Percentiles rank a stretch among this genome's conserved stretches.
Evolutionary conservation across 805 yeast genomes (phyloP).

Genomic region (Sungouiella thailandica): DNA sequence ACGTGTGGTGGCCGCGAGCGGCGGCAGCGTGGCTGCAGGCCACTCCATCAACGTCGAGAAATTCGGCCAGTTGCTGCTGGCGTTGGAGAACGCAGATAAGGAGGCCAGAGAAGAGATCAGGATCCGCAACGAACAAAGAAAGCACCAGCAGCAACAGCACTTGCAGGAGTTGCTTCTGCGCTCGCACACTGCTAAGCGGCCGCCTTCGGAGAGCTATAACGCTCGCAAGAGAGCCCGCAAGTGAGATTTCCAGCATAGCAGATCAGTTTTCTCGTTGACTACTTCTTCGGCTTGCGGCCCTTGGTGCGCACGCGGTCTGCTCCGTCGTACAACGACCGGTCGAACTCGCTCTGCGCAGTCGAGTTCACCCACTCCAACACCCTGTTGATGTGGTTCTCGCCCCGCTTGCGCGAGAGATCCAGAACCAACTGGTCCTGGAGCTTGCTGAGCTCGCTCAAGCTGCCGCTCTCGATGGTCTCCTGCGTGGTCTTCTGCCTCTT

Average conservation of each 20-base stretch:
- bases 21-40: constrained; percentile 23
- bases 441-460: constrained; percentile 20
- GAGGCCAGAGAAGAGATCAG: constrained; percentile 25
- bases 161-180: constrained; percentile 25
- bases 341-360: constrained; percentile 47
- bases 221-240: background rate
- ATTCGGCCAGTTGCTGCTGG: constrained; percentile 60
- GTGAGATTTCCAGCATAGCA: too few relatives aligned
- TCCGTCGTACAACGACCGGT: constrained; percentile 55
- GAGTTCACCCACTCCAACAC: constrained; percentile 62
- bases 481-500: constrained; percentile 34
- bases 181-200: constrained; percentile 18
- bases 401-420: constrained; percentile 27
- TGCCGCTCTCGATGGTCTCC: constrained; percentile 26
- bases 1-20: constrained; percentile 52
- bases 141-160: constrained; percentile 24
- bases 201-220: constrained; percentile 5
- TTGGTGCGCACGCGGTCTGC: constrained; percentile 30
- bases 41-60: constrained; percentile 47
- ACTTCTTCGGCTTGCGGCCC: constrained; percentile 13
- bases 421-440: constrained; percentile 22
- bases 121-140: constrained; percentile 22
- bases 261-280: too few relatives aligned
- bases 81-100: constrained; percentile 46
- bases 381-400: constrained; percentile 39